These are phyloP conservation scores for Liriodendron chinense DNA, from an alignment of 164 flowering plant species.

Conservation along the genomic window DNA sequence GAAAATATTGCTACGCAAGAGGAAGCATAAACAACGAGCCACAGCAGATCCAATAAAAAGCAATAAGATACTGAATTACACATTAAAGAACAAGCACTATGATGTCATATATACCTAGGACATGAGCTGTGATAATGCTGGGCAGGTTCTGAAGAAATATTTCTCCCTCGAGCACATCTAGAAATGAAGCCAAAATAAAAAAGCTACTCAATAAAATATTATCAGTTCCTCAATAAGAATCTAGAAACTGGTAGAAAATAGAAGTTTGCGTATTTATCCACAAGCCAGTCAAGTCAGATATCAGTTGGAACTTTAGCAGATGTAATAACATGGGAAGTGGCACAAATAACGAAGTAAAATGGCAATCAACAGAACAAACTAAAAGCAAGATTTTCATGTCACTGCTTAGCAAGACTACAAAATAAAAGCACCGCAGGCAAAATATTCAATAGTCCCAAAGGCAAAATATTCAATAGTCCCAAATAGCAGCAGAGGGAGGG, in stretches of 20 bases:
- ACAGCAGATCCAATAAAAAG: not conserved
- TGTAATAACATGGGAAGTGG: not conserved
- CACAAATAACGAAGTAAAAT: not conserved
- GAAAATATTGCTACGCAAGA: not conserved
- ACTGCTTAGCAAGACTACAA: not conserved
- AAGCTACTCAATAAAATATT: not conserved
- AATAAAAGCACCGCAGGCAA: no score
- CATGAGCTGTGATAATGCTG: conserved; percentile 90
- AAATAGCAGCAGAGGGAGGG: not conserved
- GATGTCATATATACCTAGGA: conserved; percentile 51
- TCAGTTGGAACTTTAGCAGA: not conserved
- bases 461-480: not conserved
- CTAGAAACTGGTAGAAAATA: not conserved
- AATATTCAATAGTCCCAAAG: no score
- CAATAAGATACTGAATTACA: not conserved
- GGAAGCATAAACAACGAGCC: not conserved
- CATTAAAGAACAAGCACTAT: not conserved
- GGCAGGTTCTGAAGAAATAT: conserved; percentile 99
- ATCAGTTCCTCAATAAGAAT: not conserved
- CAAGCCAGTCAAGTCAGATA: not conserved
- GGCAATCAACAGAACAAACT: not conserved
- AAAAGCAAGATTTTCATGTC: not conserved
- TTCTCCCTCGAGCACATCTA: conserved; percentile 93
- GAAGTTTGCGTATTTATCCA: not conserved
- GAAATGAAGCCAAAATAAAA: conserved; percentile 13